Conservation (phyloP, 805 yeast genomes). For the Torulaspora delbrueckii region DNA sequence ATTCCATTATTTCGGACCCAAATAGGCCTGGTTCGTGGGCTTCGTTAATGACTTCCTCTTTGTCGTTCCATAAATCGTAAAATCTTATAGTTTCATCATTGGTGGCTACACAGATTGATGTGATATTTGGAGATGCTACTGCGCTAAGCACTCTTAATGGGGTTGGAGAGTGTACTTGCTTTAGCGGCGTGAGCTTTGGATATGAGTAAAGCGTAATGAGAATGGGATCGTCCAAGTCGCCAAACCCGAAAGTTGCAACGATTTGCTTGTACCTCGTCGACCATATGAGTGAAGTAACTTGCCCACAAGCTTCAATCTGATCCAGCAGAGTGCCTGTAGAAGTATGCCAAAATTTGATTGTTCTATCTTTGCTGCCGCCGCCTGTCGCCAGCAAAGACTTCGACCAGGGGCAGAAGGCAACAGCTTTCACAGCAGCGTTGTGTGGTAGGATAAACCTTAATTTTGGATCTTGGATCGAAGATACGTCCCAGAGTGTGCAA, state of each 20-base stretch:
- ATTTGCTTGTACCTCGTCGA: slow-evolving; percentile 57
- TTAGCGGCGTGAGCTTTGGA: slow-evolving; percentile 52
- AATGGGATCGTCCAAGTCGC: slow-evolving; percentile 46
- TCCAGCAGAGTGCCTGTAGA: slow-evolving; percentile 65
- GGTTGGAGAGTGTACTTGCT: slow-evolving; percentile 47
- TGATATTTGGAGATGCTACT: slow-evolving; percentile 57
- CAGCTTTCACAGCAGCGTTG: slow-evolving; percentile 83
- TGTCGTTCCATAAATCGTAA: slow-evolving; percentile 62
- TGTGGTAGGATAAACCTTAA: slow-evolving; percentile 54
- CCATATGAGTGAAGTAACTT: slow-evolving; percentile 79
- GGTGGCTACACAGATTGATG: slow-evolving; percentile 64
- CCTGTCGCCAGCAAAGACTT: slow-evolving; percentile 79
- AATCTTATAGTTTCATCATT: slow-evolving; percentile 76
- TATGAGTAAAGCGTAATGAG: slow-evolving; percentile 60
- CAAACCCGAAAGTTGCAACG: slow-evolving; percentile 79
- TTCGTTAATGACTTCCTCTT: slow-evolving; percentile 35
- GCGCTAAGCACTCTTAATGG: slow-evolving; percentile 63
- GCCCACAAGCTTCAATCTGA: slow-evolving; percentile 56
- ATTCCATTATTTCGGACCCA: slow-evolving; percentile 55
- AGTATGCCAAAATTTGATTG: slow-evolving; percentile 85
- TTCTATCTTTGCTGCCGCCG: slow-evolving; percentile 79
- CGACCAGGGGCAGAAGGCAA: slow-evolving; percentile 90
- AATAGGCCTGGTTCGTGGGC: slow-evolving; percentile 44
- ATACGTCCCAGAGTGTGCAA: slow-evolving; percentile 72
- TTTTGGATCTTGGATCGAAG: slow-evolving; percentile 39